Conservation (phyloP, 345 rosid genomes). For the Kernera saxatilis region DNA sequence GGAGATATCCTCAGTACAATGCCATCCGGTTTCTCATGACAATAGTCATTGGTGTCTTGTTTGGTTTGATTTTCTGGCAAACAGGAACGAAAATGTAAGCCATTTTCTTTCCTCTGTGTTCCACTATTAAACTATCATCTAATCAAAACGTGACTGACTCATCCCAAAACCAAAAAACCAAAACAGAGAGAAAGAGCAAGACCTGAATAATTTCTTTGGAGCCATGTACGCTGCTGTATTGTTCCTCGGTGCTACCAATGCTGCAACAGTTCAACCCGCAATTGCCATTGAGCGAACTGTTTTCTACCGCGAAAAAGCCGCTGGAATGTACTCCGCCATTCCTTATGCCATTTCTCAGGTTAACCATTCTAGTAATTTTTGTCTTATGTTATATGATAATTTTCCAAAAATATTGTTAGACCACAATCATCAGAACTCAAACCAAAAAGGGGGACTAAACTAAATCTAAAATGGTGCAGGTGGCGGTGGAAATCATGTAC, state of each 20-base stretch:
- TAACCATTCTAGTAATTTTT: background rate
- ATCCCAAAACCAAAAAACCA: background rate
- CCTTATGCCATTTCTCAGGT: conserved; percentile 86
- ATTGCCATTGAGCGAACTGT: conserved; percentile 70
- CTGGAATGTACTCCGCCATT: conserved; percentile 81
- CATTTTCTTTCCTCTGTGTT: background rate
- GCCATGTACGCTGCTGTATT: conserved; percentile 60
- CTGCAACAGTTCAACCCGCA: conserved; percentile 55
- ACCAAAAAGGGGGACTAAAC: background rate
- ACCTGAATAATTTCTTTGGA: conserved; percentile 59
- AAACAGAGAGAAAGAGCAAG: conserved; percentile 50
- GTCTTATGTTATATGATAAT: background rate
- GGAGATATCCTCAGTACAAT: conserved; percentile 76
- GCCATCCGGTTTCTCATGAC: conserved; percentile 72
- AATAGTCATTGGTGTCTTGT: conserved; percentile 39
- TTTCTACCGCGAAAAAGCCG: conserved; percentile 79
- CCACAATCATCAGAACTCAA: background rate
- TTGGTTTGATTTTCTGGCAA: conserved; percentile 78
- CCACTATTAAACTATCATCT: background rate
- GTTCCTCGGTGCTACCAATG: conserved; percentile 69
- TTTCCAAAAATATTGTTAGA: too few relatives aligned
- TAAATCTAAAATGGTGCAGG: conserved; percentile 36
- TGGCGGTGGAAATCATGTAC: conserved; percentile 57
- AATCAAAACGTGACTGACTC: background rate
- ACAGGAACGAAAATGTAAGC: conserved; percentile 53